Evolutionary conservation across 495 filamentous ascomycete species (phyloP).

Genomic region (Astrothelium macrocarpum): DNA sequence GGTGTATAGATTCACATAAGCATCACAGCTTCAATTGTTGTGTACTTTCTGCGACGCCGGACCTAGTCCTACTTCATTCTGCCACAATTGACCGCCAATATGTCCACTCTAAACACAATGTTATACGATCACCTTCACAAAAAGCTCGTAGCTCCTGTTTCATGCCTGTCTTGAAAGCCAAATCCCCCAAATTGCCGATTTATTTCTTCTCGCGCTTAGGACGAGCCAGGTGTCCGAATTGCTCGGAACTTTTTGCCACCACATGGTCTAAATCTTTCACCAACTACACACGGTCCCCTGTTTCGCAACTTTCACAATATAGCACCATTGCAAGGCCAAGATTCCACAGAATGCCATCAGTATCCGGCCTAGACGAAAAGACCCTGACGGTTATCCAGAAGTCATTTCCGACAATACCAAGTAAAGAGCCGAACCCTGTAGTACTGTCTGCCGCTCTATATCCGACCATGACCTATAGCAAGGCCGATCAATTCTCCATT

Average conservation of each 20-base stretch:
- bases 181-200: neutral
- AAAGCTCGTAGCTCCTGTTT: neutral
- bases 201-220: neutral
- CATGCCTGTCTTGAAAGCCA: neutral
- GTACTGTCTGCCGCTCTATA: conserved; percentile 51
- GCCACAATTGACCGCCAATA: conserved; percentile 2
- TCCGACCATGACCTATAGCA: conserved; percentile 24
- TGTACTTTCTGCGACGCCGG: too few relatives aligned
- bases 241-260: neutral
- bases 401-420: conserved; percentile 16
- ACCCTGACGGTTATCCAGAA: conserved; percentile 12
- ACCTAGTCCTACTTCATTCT: too few relatives aligned
- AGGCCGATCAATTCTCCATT: conserved; percentile 54
- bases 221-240: neutral
- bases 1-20: too few relatives aligned
- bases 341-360: neutral
- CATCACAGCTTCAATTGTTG: too few relatives aligned
- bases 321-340: neutral
- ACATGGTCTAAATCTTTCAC: too few relatives aligned
- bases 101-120: neutral
- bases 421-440: conserved; percentile 37
- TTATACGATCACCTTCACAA: neutral
- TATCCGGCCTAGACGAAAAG: conserved; percentile 6
- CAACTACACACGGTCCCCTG: neutral
- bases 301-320: neutral